Evolutionary conservation across 257 asterid species (phyloP).

Genomic region (Solanum corneliomulleri): DNA sequence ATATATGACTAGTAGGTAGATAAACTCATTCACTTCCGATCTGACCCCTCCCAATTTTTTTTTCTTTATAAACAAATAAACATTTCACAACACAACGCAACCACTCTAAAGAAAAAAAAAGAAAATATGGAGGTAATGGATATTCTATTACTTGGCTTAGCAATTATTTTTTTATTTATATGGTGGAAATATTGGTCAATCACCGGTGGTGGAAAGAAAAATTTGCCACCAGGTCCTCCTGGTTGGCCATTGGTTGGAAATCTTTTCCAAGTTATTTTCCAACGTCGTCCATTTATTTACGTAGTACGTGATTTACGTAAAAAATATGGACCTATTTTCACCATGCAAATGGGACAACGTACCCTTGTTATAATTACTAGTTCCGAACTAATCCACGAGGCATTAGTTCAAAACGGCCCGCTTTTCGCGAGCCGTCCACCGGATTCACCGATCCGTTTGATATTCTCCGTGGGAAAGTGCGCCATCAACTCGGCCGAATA

Average conservation of each 20-base stretch:
- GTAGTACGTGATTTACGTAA: slow-evolving; percentile 62
- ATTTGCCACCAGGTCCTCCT: slow-evolving; percentile 90
- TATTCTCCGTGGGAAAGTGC: slow-evolving; percentile 84
- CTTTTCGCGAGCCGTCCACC: slow-evolving; percentile 83
- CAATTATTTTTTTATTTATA: slow-evolving; percentile 24
- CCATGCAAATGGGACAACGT: slow-evolving; percentile 94
- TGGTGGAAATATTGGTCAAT: slow-evolving; percentile 73
- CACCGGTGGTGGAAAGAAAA: slow-evolving; percentile 24
- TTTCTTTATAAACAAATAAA: neutral
- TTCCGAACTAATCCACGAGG: slow-evolving; percentile 80
- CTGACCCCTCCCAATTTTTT: neutral
- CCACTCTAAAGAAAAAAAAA: no score
- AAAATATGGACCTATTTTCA: slow-evolving; percentile 85
- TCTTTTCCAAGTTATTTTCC: slow-evolving; percentile 71
- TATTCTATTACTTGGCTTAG: slow-evolving; percentile 19
- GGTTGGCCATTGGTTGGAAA: slow-evolving; percentile 99
- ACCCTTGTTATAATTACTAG: slow-evolving; percentile 64
- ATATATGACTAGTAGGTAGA: neutral
- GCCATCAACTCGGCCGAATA: slow-evolving; percentile 94
- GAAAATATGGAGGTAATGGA: slow-evolving; percentile 41
- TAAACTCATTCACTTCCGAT: slow-evolving; percentile 1
- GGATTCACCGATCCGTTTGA: slow-evolving; percentile 80
- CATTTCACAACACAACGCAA: neutral
- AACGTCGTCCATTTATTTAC: slow-evolving; percentile 64
- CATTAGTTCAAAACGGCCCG: slow-evolving; percentile 67